Conservation (phyloP, 768 basidiomycete species). For the Collybia sordida region DNA sequence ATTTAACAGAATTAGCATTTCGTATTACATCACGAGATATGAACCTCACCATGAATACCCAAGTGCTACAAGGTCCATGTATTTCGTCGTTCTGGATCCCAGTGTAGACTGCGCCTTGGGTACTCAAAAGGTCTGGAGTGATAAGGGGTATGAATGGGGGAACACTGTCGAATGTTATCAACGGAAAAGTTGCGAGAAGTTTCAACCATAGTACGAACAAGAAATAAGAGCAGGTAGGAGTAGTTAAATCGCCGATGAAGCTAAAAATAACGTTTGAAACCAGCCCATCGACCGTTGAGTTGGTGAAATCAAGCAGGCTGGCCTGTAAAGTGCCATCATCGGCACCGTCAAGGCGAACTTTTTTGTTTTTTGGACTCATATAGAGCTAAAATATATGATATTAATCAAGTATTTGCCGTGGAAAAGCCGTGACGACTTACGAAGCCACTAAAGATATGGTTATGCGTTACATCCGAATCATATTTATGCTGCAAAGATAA, state of each 20-base stretch:
- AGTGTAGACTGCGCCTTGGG: slow-evolving; percentile 23
- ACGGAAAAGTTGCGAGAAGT: neutral
- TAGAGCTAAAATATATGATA: slow-evolving; percentile 21
- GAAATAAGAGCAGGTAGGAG: slow-evolving; percentile 20
- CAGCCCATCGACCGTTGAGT: slow-evolving; percentile 24
- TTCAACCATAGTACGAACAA: slow-evolving; percentile 15
- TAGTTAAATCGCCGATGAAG: slow-evolving; percentile 16
- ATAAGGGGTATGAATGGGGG: slow-evolving; percentile 24
- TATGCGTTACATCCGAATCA: slow-evolving; percentile 10
- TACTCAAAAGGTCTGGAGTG: slow-evolving; percentile 19
- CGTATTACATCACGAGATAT: neutral
- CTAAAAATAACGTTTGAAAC: slow-evolving; percentile 22
- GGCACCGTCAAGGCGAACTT: slow-evolving; percentile 24
- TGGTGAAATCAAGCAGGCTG: slow-evolving; percentile 25
- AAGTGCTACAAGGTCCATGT: slow-evolving; percentile 20
- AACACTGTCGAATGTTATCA: slow-evolving; percentile 4
- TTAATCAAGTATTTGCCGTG: neutral
- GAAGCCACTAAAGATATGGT: slow-evolving; percentile 13
- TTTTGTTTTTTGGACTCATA: slow-evolving; percentile 23
- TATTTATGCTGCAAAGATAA: slow-evolving; percentile 12
- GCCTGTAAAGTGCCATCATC: slow-evolving; percentile 19
- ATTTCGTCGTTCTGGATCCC: slow-evolving; percentile 23
- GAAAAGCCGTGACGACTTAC: slow-evolving; percentile 1
- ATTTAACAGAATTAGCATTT: neutral
- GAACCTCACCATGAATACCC: slow-evolving; percentile 11